Base-by-base conservation (phyloP, 2,329 filamentous ascomycete species). In the Grosmannia clavigera region DNA sequence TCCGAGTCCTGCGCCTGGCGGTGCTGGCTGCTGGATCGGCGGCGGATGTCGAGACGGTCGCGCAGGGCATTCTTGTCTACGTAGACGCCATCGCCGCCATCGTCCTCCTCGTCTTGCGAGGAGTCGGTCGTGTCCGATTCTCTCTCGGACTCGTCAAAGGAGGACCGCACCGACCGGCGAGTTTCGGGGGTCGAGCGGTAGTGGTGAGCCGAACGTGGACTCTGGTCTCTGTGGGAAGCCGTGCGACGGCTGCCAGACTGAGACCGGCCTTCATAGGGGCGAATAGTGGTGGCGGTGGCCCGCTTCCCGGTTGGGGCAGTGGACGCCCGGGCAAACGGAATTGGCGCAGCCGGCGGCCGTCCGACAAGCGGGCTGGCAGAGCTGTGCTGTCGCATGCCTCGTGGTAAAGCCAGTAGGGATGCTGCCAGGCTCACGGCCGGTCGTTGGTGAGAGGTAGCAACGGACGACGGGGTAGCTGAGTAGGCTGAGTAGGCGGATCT, bases 181-280 rank as follows among this genome's bases (percentile, higher is more conserved):
- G 74, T 73, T 27, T 68, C 66, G 7, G 70, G 72, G 29, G 72
- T 73, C 4, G 74, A 75, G 46, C 71, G 72, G 62, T 72, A 69
- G 58, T 66, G 66, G 60, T 68, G 70, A 33, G 69, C 69, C 33
- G 73, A 74, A 33, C 67, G 70, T 50, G 72, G 72, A 61, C 71
- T 72, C 56, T 62, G 55, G 62, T 67, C 68, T 59, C 68, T 63
- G 43, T 67, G 66, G 7, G 68, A 68, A 31, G 58, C 61, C 33
- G 66, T 65, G 55, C 66, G 67, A 54, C 68, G 69, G 61, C 68
- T 70, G 58, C 66, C 68, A 38, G 67, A 67, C 51, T 65, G 62
- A 33, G 67, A 66, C 6, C 65, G 66, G 38, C 67, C 66, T 5
- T 66, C 66, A 53, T 68, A 67, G 57, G 65, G 61, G 19, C 40